phyloP scores from a whole-genome alignment of 495 filamentous ascomycete genomes.

The Hyaloscypha hepaticicola region DNA sequence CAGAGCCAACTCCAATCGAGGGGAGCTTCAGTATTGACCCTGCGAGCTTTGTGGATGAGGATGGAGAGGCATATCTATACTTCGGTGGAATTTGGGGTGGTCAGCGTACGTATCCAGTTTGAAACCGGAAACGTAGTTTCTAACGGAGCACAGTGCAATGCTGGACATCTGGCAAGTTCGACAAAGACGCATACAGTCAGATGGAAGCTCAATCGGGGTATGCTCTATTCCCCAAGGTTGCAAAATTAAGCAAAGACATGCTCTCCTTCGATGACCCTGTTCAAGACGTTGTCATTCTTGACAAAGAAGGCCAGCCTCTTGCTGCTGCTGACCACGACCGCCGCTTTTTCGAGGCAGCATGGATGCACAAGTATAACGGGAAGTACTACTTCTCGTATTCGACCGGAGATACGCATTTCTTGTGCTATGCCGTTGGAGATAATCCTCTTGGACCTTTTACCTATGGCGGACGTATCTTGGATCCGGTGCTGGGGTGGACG shows the following conservation, averaged over 20 bases:
- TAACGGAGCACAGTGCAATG: conserved; percentile 38
- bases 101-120: conserved; percentile 45
- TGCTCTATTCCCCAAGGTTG: conserved; percentile 60
- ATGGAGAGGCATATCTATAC: conserved; percentile 59
- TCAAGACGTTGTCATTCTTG: conserved; percentile 40
- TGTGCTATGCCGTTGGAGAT: conserved; percentile 62
- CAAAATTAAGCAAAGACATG: conserved; percentile 63
- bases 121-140: not conserved
- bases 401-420: conserved; percentile 70
- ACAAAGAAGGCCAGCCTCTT: conserved; percentile 54
- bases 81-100: conserved; percentile 73
- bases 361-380: conserved; percentile 65
- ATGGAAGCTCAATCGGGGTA: conserved; percentile 24
- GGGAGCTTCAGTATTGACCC: conserved; percentile 65
- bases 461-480: conserved; percentile 66
- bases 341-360: conserved; percentile 77
- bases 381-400: conserved; percentile 76
- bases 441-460: conserved; percentile 67
- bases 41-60: conserved; percentile 62
- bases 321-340: conserved; percentile 64
- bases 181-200: conserved; percentile 30
- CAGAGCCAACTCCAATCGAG: conserved; percentile 41
- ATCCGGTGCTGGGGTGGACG: conserved; percentile 76
- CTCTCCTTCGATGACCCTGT: conserved; percentile 30
- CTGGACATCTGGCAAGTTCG: conserved; percentile 50